Evolutionary conservation across 164 flowering plant genomes (phyloP).

Genomic region (Warburgia ugandensis): DNA sequence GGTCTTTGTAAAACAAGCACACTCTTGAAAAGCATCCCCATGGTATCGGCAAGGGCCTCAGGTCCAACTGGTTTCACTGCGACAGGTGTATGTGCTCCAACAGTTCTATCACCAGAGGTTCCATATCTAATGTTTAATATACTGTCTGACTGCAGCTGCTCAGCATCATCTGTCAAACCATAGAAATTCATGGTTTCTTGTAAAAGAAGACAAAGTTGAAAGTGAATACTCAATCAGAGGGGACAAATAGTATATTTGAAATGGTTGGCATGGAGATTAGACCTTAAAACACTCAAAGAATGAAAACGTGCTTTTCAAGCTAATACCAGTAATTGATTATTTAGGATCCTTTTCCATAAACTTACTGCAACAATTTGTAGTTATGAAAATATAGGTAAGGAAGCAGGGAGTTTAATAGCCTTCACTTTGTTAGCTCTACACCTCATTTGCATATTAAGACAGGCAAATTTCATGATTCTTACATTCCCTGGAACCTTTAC

Average conservation of each 20-base stretch:
- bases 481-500: background rate
- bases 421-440: no score
- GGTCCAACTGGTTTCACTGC: slow-evolving; percentile 14
- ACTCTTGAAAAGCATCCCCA: slow-evolving; percentile 59
- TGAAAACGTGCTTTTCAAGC: no score
- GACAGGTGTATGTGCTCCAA: slow-evolving; percentile 84
- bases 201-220: background rate
- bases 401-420: no score
- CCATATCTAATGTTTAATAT: slow-evolving; percentile 69
- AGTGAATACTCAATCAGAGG: background rate
- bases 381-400: no score
- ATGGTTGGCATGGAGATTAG: no score
- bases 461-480: slow-evolving; percentile 5
- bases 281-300: no score
- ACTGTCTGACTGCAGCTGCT: slow-evolving; percentile 36
- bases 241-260: no score
- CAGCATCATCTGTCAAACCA: slow-evolving; percentile 39
- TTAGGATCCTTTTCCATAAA: no score
- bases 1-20: slow-evolving; percentile 75
- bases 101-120: slow-evolving; percentile 59
- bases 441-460: no score
- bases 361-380: no score
- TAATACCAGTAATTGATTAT: no score
- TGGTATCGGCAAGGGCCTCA: slow-evolving; percentile 16
- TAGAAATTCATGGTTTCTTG: background rate